Conservation (phyloP, 139 green algal genomes). For the Raphidocelis subcapitata region DNA sequence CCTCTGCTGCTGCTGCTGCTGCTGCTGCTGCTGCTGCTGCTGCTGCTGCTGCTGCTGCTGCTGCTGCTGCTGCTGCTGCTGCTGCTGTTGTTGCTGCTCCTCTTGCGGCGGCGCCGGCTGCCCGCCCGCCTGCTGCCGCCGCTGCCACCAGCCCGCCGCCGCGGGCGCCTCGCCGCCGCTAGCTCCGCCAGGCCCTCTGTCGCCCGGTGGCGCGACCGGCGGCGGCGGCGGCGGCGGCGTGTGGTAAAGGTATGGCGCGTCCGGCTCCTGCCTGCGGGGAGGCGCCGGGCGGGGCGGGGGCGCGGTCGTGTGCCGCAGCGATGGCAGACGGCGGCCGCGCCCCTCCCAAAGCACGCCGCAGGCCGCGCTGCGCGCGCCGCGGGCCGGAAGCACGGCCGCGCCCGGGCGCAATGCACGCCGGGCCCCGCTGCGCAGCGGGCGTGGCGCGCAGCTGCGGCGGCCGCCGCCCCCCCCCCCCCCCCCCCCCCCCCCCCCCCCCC, state of each 20-base stretch:
- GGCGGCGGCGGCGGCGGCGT: too few species aligned
- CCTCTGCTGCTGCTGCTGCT: neutral
- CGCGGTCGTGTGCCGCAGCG: too few species aligned
- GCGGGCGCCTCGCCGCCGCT: neutral
- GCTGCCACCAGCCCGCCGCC: neutral
- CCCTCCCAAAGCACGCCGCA: too few species aligned
- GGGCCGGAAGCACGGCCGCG: neutral
- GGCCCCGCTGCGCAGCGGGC: neutral
- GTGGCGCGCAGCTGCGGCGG: too few species aligned
- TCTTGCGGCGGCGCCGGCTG: neutral
- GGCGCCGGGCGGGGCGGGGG: too few species aligned
- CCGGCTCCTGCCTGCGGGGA: too few species aligned
- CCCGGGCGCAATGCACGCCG: neutral
- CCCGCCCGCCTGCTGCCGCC: neutral
- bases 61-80: neutral
- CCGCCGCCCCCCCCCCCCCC: too few species aligned
- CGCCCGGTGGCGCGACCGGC: too few species aligned
- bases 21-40: neutral
- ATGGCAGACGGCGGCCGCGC: too few species aligned
- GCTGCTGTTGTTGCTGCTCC: constrained; percentile 8
- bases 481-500: too few species aligned
- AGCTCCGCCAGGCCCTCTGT: neutral
- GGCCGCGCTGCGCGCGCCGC: too few species aligned
- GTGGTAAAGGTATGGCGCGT: too few species aligned
- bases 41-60: neutral